Base-by-base conservation (phyloP, 495 filamentous ascomycete species). In the Tuber brumale region DNA sequence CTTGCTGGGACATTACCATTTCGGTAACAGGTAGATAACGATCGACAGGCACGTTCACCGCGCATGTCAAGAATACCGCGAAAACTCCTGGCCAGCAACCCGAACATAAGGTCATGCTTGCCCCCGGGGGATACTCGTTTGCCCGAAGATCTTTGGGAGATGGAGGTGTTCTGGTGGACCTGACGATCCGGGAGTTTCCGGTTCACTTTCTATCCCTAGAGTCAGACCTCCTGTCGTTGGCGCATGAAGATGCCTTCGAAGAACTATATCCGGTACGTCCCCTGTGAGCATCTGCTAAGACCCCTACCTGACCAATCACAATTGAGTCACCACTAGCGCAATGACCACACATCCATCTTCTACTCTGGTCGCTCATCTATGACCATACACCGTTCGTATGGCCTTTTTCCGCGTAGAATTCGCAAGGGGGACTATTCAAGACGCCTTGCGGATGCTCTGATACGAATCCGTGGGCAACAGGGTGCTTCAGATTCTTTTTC, bases 361-460 rank as follows among this genome's bases (percentile, higher is more conserved):
- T 88, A 95, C 37, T 88, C 94, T 72, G 93, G 96, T 70, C 91
- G 91, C 82, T 94, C 96, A n/a, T 86, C 98, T 74, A 98, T 99
- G 95, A 90, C 89, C 37, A 90, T 97, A 73, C 95, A 99, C 83
- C 91, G 93, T 82, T 90, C 90, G 76, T 90, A 97, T 84, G 95
- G 95, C 10, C 90, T 98, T 70, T 98, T 98, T 81, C 95, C 96
- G 46, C 89, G 94, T 10, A 96, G 98, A 79, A 90, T 96, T 66
- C 96, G 95, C 61, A 99, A 99, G 85, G 95, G 95, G 31, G 94
- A 98, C 82, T 91, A 96, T 85, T 94, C 94, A 31, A 92, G 94
- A 76, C 89, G 91, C 48, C 88, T 99, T 0, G 93, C 94, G 72
- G 94, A 97, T 81, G 87, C 97, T 19, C 86, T 99, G n/a, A 85